phyloP scores from a whole-genome alignment of 2,329 filamentous ascomycete genomes.

The Aspergillus proliferans region DNA sequence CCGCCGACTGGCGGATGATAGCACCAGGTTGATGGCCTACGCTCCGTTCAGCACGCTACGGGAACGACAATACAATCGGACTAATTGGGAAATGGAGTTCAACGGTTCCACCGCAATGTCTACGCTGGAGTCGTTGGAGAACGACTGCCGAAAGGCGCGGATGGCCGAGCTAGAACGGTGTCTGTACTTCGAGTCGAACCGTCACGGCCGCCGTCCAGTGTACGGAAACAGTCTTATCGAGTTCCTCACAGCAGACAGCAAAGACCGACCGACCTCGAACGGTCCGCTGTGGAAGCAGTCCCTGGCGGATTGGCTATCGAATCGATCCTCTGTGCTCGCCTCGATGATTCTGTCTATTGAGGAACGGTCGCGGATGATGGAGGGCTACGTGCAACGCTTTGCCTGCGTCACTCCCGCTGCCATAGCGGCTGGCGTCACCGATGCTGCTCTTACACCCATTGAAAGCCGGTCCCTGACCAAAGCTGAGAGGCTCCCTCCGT shows the following conservation, averaged over 20 bases:
- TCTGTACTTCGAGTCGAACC: slow-evolving; percentile 72
- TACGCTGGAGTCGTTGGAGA: slow-evolving; percentile 67
- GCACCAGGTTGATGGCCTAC: slow-evolving; percentile 64
- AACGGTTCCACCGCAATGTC: slow-evolving; percentile 64
- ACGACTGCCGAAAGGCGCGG: slow-evolving; percentile 59
- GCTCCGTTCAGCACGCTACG: slow-evolving; percentile 63
- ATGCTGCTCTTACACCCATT: slow-evolving; percentile 59
- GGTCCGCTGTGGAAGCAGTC: slow-evolving; percentile 56
- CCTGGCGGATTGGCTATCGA: slow-evolving; percentile 68
- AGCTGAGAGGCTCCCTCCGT: slow-evolving; percentile 48
- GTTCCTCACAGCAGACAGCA: slow-evolving; percentile 59
- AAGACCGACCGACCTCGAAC: slow-evolving; percentile 54
- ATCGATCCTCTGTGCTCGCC: slow-evolving; percentile 51
- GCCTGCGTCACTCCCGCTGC: slow-evolving; percentile 87
- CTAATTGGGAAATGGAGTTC: slow-evolving; percentile 52
- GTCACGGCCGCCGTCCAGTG: slow-evolving; percentile 71
- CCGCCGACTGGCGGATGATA: slow-evolving; percentile 43
- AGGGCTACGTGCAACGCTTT: slow-evolving; percentile 76
- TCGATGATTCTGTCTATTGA: slow-evolving; percentile 67
- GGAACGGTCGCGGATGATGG: slow-evolving; percentile 64
- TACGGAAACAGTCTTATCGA: slow-evolving; percentile 78
- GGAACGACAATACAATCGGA: slow-evolving; percentile 58
- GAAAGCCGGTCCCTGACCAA: slow-evolving; percentile 44
- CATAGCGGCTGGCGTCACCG: slow-evolving; percentile 69
- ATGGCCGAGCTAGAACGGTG: slow-evolving; percentile 76